These are phyloP conservation scores for Plenodomus biglobosus DNA, from an alignment of 2,329 filamentous ascomycete species.

Conservation along the genomic window DNA sequence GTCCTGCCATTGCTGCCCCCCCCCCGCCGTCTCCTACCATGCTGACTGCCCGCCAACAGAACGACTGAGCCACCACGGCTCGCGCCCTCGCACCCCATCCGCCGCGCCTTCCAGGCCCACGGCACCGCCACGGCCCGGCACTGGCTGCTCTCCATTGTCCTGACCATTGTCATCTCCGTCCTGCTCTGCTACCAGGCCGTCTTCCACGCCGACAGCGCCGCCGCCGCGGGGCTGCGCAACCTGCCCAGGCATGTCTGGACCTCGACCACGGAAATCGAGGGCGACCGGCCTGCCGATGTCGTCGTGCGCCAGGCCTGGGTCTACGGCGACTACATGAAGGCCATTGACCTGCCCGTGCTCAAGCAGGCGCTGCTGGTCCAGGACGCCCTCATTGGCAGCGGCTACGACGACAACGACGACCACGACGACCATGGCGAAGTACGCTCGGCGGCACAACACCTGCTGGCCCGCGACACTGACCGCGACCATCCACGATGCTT, in stretches of 20 bases:
- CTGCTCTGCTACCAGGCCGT: constrained; percentile 73
- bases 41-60: constrained; percentile 49
- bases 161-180: constrained; percentile 71
- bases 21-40: neutral
- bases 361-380: constrained; percentile 69
- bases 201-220: constrained; percentile 73
- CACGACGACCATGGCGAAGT: constrained; percentile 2
- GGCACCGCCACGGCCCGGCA: constrained; percentile 70
- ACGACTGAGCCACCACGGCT: constrained; percentile 73
- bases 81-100: constrained; percentile 64
- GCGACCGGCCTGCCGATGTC: constrained; percentile 62
- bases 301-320: constrained; percentile 82
- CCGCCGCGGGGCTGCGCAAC: constrained; percentile 69
- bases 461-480: constrained; percentile 18
- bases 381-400: constrained; percentile 63
- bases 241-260: constrained; percentile 82
- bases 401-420: constrained; percentile 20
- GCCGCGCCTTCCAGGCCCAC: constrained; percentile 66
- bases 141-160: constrained; percentile 71
- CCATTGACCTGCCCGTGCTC: constrained; percentile 66
- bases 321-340: constrained; percentile 78
- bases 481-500: constrained; percentile 16
- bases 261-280: constrained; percentile 65
- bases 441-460: constrained; percentile 2
- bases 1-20: constrained; percentile 2